Base-by-base conservation (phyloP, 495 filamentous ascomycete genomes). In the Trichoderma virens region DNA sequence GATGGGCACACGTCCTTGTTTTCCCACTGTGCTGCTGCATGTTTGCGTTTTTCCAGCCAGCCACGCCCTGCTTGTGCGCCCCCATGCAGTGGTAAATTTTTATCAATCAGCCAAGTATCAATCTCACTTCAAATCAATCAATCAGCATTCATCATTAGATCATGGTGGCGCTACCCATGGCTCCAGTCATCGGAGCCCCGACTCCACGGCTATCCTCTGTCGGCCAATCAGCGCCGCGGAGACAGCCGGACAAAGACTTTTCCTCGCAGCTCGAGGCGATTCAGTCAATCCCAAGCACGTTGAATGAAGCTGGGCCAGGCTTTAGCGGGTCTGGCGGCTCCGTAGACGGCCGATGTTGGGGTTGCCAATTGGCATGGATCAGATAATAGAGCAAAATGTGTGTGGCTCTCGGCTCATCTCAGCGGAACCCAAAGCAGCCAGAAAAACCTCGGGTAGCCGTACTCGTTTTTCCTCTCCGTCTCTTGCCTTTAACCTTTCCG, bases 61-160 rank as follows among this genome's bases (percentile, higher is more conserved):
- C n/a, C n/a, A n/a, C 41, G 18, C 18, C 16, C 9, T 47, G 43
- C 43, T 7, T 8, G 18, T 47, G 18, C 43, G 20, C 18, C n/a
- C 16, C 20, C 0, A 20, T 11, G 1, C 11, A 2, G 8, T 39
- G 2, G 2, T 5, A 23, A 47, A 5, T 47, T 56, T 56, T 56
- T 56, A 56, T 56, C 51, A 56, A 56, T 56, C 51, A 56, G 51
- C n/a, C 41, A n/a, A n/a, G n/a, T n/a, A n/a, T n/a, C n/a, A n/a
- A n/a, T n/a, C n/a, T n/a, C n/a, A n/a, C n/a, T 27, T 2, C 13
- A 7, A 0, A 56, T 28, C 51, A 56, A 56, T 56, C 51, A 56
- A 51, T 51, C 45, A 45, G 8, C 41, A 51, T 11, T 25, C 45
- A 51, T 51, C n/a, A 56, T 51, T 51, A 51, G 51, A 27, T 56